Percentiles rank a stretch among this genome's conserved stretches.
These are phyloP conservation scores for Spathaspora boniae DNA, from an alignment of 805 yeast genomes.

Conservation along the genomic window DNA sequence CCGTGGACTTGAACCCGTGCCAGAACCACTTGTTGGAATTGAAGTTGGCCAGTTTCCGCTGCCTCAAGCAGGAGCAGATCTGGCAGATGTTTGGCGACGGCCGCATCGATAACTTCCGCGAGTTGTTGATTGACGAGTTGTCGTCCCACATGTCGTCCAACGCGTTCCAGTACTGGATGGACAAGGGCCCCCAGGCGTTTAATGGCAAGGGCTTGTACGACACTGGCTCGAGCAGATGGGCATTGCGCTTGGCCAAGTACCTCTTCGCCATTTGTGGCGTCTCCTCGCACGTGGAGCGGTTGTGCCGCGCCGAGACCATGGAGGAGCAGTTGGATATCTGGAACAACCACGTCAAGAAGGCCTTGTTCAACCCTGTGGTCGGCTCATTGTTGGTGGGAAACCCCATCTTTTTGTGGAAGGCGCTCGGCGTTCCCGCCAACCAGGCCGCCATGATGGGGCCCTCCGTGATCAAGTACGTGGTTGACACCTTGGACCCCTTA, in stretches of 20 bases:
- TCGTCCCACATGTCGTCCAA: slow-evolving; percentile 73
- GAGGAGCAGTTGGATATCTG: slow-evolving; percentile 64
- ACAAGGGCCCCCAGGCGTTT: slow-evolving; percentile 59
- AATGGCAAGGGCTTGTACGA: slow-evolving; percentile 66
- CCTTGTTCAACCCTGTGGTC: slow-evolving; percentile 66
- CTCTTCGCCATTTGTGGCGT: slow-evolving; percentile 58
- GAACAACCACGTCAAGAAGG: slow-evolving; percentile 61
- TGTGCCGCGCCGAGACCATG: slow-evolving; percentile 56
- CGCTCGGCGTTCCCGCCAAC: slow-evolving; percentile 83
- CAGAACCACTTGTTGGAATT: slow-evolving; percentile 79
- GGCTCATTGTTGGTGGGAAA: slow-evolving; percentile 71
- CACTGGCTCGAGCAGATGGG: slow-evolving; percentile 87
- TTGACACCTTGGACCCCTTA: slow-evolving; percentile 77
- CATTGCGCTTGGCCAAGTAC: slow-evolving; percentile 61
- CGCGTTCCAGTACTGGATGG: slow-evolving; percentile 79
- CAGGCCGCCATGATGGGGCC: slow-evolving; percentile 79
- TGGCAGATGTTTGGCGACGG: slow-evolving; percentile 83
- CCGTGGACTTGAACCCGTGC: slow-evolving; percentile 80
- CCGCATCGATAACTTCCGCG: slow-evolving; percentile 46
- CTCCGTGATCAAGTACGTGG: slow-evolving; percentile 65
- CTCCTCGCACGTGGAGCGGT: slow-evolving; percentile 44
- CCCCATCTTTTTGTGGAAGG: slow-evolving; percentile 84
- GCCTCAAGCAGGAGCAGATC: slow-evolving; percentile 52
- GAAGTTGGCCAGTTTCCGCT: slow-evolving; percentile 67
- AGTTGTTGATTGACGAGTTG: slow-evolving; percentile 48